Evolutionary conservation across 2,329 filamentous ascomycete genomes (phyloP), one percentile per base, ranked within the genome.

Genomic region (Hysterium pulicare): DNA sequence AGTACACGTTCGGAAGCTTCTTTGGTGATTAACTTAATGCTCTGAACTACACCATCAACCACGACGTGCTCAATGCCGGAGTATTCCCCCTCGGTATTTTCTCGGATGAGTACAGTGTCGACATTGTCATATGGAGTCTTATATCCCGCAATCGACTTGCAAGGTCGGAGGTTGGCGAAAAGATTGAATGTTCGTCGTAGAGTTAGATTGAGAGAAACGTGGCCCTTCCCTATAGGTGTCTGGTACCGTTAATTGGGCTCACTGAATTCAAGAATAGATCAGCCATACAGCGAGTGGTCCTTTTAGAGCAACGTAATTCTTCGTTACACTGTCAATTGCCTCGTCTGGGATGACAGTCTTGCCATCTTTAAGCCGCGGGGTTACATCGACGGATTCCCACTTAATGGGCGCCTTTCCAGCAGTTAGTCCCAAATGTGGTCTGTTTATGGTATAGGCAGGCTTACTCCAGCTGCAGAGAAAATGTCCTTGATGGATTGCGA

Each of bases 1-100:
- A 97, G 83, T 42, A 98, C 93, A 60, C 93, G 86, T 83, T 98
- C 93, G 55, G 83, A 90, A 53, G 93, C 93, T 69, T 90, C 89
- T 55, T 84, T 81, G 64, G 94, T 97, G 75, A 98, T 98, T 69
- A 98, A 88, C 83, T 98, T 98, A 76, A 98, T 98, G 78, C 85
- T 91, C 81, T 98, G 93, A 21, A 98, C 93, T 38, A 98, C 93
- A 58, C 93, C 93, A 61, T 97, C 90, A 19, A 97, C 90, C 24
- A 97, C 93, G 45, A 96, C 83, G 76, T 98, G 93, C 81, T 98
- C 93, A 62, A 98, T 97, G 50, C 93, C 93, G 32, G 89, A 95
- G 83, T 98, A 98, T 79, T 97, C 93, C 71, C 93, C 93, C 82
- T 97, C 93, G 58, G 93, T 97, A 81, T 98, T 98, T 79, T 98